A percentile compares a stretch with the other conserved stretches of the same genome.
Evolutionary conservation across 257 asterid species (phyloP).

Genomic region (Apocynum venetum): DNA sequence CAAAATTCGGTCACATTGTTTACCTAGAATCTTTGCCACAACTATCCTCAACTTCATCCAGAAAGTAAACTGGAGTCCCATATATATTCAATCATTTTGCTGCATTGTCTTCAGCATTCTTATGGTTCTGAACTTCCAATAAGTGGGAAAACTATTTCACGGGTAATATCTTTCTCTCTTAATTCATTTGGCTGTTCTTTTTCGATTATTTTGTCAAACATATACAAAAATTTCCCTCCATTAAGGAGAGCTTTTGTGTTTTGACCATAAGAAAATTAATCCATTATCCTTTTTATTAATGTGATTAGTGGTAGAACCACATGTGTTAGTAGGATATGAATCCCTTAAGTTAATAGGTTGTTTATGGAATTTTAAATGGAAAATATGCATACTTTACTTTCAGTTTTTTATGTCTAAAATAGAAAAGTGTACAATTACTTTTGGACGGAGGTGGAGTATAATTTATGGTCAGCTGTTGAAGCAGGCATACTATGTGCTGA

Average conservation of each 20-base stretch:
- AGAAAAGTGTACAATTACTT: neutral
- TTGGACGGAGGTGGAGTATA: neutral
- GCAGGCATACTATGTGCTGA: neutral
- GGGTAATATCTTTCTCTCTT: conserved; percentile 40
- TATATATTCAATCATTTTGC: conserved; percentile 64
- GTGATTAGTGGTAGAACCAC: neutral
- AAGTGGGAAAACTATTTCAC: conserved; percentile 44
- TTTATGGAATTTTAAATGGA: too few relatives aligned
- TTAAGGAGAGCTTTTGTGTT: too few relatives aligned
- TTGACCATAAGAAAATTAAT: neutral
- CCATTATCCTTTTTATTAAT: neutral
- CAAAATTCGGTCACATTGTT: conserved; percentile 30
- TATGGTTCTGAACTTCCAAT: conserved; percentile 50
- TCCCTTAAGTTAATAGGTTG: neutral
- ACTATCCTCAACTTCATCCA: conserved; percentile 56
- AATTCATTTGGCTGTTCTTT: neutral
- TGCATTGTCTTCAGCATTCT: conserved; percentile 61
- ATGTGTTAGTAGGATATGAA: neutral
- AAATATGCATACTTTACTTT: neutral
- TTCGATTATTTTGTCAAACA: conserved; percentile 5
- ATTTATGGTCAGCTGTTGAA: neutral
- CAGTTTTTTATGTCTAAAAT: too few relatives aligned
- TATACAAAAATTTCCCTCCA: neutral
- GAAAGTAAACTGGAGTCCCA: conserved; percentile 79
- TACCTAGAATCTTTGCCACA: conserved; percentile 79